Evolutionary conservation across 495 filamentous ascomycete genomes (phyloP).

Genomic region (Penicillium desertorum): DNA sequence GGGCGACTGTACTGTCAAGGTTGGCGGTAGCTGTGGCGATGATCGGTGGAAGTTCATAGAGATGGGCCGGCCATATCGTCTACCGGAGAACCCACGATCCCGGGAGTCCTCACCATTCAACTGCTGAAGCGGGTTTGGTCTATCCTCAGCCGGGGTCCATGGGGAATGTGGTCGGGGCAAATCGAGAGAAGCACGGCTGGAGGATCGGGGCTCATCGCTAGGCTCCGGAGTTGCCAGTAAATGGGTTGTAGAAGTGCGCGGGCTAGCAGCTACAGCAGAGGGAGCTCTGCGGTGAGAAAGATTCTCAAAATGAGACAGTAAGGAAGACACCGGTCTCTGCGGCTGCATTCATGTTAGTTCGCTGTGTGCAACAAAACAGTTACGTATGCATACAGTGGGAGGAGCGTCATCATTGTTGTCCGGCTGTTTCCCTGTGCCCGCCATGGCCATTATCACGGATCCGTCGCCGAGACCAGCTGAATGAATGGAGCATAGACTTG

Average conservation of each 20-base stretch:
- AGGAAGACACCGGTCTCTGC: constrained; percentile 80
- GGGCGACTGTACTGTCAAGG: constrained; percentile 71
- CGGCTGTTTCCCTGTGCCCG: constrained; percentile 35
- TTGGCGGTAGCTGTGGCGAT: constrained; percentile 63
- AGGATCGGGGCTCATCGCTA: constrained; percentile 47
- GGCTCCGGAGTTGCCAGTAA: constrained; percentile 41
- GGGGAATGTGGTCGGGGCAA: constrained; percentile 49
- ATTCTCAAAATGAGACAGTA: constrained; percentile 90
- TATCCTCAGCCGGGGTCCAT: constrained; percentile 37
- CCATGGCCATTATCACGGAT: constrained; percentile 41
- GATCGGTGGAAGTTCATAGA: constrained; percentile 54
- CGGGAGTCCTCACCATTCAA: constrained; percentile 32
- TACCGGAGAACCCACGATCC: constrained; percentile 31
- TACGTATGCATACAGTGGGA: constrained; percentile 45
- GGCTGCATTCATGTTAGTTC: constrained; percentile 19
- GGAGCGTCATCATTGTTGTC: constrained; percentile 45
- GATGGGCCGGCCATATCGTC: constrained; percentile 42
- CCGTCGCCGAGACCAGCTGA: constrained; percentile 25
- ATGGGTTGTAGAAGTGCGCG: constrained; percentile 36
- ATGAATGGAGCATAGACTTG: constrained; percentile 37
- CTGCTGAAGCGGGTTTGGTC: constrained; percentile 23
- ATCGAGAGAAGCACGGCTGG: constrained; percentile 51
- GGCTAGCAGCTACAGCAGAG: constrained; percentile 31
- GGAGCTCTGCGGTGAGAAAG: constrained; percentile 58
- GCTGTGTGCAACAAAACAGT: constrained; percentile 18